Evolutionary conservation across 2,329 filamentous ascomycete species (phyloP), one percentile per base, ranked within the genome.

Genomic region (Onygenales sp.): DNA sequence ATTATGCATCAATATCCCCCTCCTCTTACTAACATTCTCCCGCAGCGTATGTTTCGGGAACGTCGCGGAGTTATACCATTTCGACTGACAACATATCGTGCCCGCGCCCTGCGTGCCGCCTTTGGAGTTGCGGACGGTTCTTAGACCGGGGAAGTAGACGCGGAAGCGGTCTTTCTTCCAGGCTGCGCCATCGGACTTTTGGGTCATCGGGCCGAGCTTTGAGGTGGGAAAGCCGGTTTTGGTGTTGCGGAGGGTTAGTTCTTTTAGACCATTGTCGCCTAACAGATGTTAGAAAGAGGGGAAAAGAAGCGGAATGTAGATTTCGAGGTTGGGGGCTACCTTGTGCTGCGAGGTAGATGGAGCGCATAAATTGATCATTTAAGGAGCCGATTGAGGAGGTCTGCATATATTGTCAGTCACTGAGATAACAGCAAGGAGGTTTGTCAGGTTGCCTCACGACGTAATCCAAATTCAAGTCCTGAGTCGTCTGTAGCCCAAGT

Each of bases 1-100:
- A 70, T 83, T 94, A 70, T 98, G 93, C 74, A 94, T 88, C 57
- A 98, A 73, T 21, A 96, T 66, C 0, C 88, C 87, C 2, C 71
- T 60, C 37, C 91, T 77, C 27, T 74, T 79, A 58, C 87, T 94
- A 58, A 83, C 74, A 65, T 86, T 90, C 65, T 97, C 88, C 50
- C 84, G 80, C 62, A 97, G 73, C 33, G 88, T 73, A 42, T 80
- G 69, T 42, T 76, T 78, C 3, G 92, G 92, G 62, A 97, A 97
- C 0, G 73, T 80, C 2, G 76, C 57, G 0, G 78, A 72, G 42
- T 84, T 75, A 78, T 86, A 97, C 83, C 84, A 90, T 56, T 81
- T 83, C 7, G 78, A 72, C 56, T 85, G 80, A 55, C 93, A 78
- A 63, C 86, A 95, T 55, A 97, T 90, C 0, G 91, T 95, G 7